These are phyloP conservation scores for Sequoiadendron giganteum DNA, from an alignment of 75 land plant genomes.

Conservation along the genomic window DNA sequence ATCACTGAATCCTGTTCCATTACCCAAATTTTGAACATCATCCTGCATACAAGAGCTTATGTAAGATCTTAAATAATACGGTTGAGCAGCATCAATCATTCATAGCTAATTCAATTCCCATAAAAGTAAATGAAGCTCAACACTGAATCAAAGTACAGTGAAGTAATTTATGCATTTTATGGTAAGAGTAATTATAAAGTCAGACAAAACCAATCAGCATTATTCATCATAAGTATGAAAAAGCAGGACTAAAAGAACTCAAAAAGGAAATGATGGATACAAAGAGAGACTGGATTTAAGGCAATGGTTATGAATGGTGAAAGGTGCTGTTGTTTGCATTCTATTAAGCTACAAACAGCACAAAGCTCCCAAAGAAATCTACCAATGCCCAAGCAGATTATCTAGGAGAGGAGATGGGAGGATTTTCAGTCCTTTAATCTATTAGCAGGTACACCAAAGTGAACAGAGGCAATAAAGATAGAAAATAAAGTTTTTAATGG, in stretches of 20 bases:
- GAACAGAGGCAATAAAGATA: too few relatives aligned
- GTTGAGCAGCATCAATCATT: background rate
- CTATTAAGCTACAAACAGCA: background rate
- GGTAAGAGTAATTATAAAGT: background rate
- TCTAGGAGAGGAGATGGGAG: background rate
- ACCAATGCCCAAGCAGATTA: background rate
- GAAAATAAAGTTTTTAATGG: too few relatives aligned
- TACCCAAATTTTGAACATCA: slow-evolving; percentile 31
- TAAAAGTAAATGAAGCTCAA: background rate
- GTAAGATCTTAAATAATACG: background rate
- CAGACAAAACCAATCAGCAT: background rate
- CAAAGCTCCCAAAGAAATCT: background rate
- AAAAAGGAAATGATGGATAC: background rate
- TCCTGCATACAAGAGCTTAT: slow-evolving; percentile 25
- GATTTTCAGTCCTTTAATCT: too few relatives aligned
- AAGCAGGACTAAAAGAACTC: background rate
- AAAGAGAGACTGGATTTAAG: background rate
- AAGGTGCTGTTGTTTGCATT: background rate
- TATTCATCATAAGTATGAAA: background rate
- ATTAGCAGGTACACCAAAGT: too few relatives aligned
- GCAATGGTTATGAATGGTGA: background rate
- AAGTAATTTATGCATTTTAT: background rate
- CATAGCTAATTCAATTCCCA: background rate
- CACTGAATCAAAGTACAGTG: background rate
- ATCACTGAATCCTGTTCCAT: slow-evolving; percentile 23